These are phyloP conservation scores for Sequoia sempervirens DNA, from an alignment of 75 land plant species.

Conservation along the genomic window DNA sequence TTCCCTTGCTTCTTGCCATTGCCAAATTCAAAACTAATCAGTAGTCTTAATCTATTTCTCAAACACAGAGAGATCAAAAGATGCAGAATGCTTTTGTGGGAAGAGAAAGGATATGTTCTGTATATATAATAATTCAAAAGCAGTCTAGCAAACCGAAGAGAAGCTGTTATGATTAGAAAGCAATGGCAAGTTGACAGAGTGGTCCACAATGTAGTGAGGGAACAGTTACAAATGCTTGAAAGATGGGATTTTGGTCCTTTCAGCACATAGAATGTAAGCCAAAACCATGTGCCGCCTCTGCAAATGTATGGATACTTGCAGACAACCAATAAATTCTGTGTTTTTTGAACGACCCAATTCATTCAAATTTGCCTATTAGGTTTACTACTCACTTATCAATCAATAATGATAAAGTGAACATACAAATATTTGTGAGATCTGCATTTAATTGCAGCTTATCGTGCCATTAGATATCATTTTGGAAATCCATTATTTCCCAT, in stretches of 20 bases:
- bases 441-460: no score
- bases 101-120: neutral
- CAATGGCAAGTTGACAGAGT: neutral
- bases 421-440: no score
- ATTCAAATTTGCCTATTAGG: no score
- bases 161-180: neutral
- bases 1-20: neutral
- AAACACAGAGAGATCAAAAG: neutral
- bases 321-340: neutral
- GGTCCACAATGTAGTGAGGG: neutral
- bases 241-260: neutral
- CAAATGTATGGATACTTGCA: neutral
- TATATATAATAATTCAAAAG: neutral
- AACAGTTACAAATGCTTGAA: neutral
- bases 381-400: no score
- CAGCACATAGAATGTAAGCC: neutral
- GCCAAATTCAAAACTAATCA: neutral
- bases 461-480: no score
- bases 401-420: no score
- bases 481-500: no score
- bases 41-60: neutral
- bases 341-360: no score
- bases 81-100: neutral
- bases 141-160: neutral
- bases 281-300: neutral